A percentile compares a stretch with the other conserved stretches of the same genome.
Evolutionary conservation across 495 filamentous ascomycete species (phyloP).

Genomic region (Penicillium coprophilum): DNA sequence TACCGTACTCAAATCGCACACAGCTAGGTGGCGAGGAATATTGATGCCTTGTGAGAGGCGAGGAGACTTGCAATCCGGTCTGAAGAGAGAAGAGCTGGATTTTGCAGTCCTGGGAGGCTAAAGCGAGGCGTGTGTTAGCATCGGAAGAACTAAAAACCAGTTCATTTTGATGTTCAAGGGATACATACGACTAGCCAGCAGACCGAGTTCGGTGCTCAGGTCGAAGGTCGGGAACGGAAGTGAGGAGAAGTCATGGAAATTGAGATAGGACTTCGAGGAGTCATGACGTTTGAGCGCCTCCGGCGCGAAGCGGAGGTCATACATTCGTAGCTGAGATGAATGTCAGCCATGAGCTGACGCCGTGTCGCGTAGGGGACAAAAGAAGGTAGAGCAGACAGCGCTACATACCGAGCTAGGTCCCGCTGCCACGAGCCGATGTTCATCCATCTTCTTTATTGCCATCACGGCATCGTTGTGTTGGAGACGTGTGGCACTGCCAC

Average conservation of each 20-base stretch:
- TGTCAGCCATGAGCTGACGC: not conserved
- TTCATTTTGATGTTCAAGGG: not conserved
- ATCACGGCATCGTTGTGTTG: constrained; percentile 37
- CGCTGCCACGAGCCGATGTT: constrained; percentile 37
- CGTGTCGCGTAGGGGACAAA: not conserved
- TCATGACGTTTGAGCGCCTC: constrained; percentile 32
- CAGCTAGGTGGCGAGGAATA: constrained; percentile 33
- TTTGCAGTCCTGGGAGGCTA: constrained; percentile 34
- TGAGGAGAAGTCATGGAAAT: constrained; percentile 33
- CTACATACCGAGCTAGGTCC: constrained; percentile 38
- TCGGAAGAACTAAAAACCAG: not conserved
- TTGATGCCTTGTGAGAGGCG: constrained; percentile 30
- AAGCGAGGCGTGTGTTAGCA: not conserved
- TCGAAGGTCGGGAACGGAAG: constrained; percentile 36
- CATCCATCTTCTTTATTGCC: constrained; percentile 41
- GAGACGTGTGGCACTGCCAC: constrained; percentile 33
- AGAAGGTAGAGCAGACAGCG: not conserved
- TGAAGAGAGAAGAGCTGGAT: constrained; percentile 44
- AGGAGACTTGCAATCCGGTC: constrained; percentile 36
- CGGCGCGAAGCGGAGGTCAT: constrained; percentile 44
- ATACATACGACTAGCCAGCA: constrained; percentile 41
- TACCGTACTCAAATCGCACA: constrained; percentile 38
- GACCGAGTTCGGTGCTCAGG: constrained; percentile 37
- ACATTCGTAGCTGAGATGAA: constrained; percentile 41
- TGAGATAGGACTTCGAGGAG: constrained; percentile 39